Base-by-base conservation (phyloP, 2,329 filamentous ascomycete genomes). In the Fusarium heterosporum region DNA sequence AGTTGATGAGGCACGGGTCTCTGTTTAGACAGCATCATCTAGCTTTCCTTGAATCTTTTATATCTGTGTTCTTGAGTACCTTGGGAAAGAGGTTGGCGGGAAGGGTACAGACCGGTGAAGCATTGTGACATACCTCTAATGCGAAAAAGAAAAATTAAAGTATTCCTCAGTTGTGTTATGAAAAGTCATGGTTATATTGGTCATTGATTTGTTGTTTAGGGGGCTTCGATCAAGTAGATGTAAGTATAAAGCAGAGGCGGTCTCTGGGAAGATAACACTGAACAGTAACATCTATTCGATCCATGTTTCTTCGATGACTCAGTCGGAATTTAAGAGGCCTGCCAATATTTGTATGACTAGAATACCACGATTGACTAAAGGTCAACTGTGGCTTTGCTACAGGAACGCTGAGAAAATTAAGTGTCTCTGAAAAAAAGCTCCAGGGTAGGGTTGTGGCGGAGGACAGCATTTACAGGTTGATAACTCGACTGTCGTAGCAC, bases 1-100 rank as follows among this genome's bases (percentile, higher is more conserved):
- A 32, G 36, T 29, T 52, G 55, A 51, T 41, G 54, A 55, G 50
- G 57, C 17, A 56, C 8, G 48, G 25, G 48, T 54, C 55, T 61
- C 51, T 55, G 53, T 48, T 56, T 58, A 58, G 43, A 71, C 48
- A 49, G 51, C 50, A 66, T 54, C 43, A 36, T 57, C 38, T 51
- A 42, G 49, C 48, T 66, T 64, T 51, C 25, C 26, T 64, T 68
- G 38, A 30, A 49, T 46, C 29, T 56, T 53, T 68, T 56, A 41
- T 50, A 63, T 67, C 32, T 68, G 32, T 64, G 47, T 60, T 64
- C 28, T 66, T 66, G 52, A 64, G 40, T 68, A 61, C 34, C 34
- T 16, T n/a, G 14, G 45, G 60, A 41, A 34, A 34, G 55, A 51
- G 43, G 46, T 26, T 64, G 40, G 46, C 10, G 40, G 49, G 40